Percentiles rank a stretch among this genome's conserved stretches.
These are phyloP conservation scores for Podila verticillata DNA, from an alignment of 192 early-diverging fungal species.

Conservation along the genomic window DNA sequence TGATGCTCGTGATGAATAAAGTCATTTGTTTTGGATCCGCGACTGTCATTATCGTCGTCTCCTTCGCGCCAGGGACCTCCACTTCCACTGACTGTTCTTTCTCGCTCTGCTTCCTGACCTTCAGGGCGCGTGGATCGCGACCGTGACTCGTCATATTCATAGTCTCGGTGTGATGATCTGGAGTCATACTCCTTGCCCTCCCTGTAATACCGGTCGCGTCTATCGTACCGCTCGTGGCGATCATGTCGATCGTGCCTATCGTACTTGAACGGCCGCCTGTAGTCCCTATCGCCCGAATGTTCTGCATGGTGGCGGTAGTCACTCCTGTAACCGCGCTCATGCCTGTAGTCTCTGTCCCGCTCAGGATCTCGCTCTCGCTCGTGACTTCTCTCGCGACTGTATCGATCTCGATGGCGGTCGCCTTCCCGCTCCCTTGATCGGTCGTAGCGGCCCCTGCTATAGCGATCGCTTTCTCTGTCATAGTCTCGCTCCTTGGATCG, in stretches of 20 bases:
- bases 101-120: constrained; percentile 20
- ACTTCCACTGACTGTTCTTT: constrained; percentile 1
- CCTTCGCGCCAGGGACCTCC: constrained; percentile 29
- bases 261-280: constrained; percentile 1
- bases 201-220: constrained; percentile 23
- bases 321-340: constrained; percentile 30
- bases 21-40: constrained; percentile 16
- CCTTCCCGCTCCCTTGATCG: constrained; percentile 32
- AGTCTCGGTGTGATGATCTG: constrained; percentile 14
- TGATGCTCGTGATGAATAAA: constrained; percentile 21
- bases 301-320: constrained; percentile 33
- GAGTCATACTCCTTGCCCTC: constrained; percentile 27
- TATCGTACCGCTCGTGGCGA: constrained; percentile 13
- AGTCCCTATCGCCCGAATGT: constrained; percentile 27
- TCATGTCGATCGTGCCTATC: constrained; percentile 21
- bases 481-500: constrained; percentile 41
- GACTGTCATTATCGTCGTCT: constrained; percentile 37
- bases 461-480: constrained; percentile 33
- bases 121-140: constrained; percentile 2
- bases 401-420: constrained; percentile 35
- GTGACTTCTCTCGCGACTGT: constrained; percentile 38
- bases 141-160: constrained; percentile 28
- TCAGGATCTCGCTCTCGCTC: constrained; percentile 38
- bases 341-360: constrained; percentile 33
- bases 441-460: constrained; percentile 35